Percentiles rank a stretch among this genome's conserved stretches.
Evolutionary conservation across 345 rosid species (phyloP).

Genomic region (Euphorbia tirucalli): DNA sequence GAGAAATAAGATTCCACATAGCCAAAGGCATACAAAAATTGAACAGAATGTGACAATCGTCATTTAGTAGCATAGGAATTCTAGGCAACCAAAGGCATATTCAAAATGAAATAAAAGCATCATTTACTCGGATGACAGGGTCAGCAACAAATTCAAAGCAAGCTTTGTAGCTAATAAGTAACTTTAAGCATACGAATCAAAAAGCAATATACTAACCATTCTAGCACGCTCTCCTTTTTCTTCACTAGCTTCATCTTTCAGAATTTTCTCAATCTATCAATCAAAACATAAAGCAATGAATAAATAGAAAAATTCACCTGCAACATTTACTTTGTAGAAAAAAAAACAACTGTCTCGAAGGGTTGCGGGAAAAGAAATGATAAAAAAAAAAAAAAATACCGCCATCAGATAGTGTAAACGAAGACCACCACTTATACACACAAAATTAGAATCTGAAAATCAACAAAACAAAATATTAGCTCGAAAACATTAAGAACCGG

Average conservation of each 20-base stretch:
- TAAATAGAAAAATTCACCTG: not conserved
- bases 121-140: not conserved
- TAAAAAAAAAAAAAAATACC: slow-evolving; percentile 7
- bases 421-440: not conserved
- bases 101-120: no score
- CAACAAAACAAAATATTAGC: no score
- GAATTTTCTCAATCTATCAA: slow-evolving; percentile 56
- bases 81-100: no score
- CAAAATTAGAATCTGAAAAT: no score
- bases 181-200: not conserved
- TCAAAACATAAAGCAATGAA: slow-evolving; percentile 5
- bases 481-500: no score
- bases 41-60: not conserved
- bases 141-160: not conserved
- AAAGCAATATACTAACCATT: slow-evolving; percentile 58
- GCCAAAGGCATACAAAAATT: not conserved
- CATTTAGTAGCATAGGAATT: not conserved
- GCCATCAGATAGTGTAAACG: slow-evolving; percentile 3
- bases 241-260: slow-evolving; percentile 90
- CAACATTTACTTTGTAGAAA: not conserved
- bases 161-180: not conserved
- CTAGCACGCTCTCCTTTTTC: slow-evolving; percentile 97
- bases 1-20: not conserved
- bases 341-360: not conserved
- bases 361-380: not conserved